Base-by-base conservation (phyloP, 2,329 filamentous ascomycete species). In the Coniochaeta pulveracea region DNA sequence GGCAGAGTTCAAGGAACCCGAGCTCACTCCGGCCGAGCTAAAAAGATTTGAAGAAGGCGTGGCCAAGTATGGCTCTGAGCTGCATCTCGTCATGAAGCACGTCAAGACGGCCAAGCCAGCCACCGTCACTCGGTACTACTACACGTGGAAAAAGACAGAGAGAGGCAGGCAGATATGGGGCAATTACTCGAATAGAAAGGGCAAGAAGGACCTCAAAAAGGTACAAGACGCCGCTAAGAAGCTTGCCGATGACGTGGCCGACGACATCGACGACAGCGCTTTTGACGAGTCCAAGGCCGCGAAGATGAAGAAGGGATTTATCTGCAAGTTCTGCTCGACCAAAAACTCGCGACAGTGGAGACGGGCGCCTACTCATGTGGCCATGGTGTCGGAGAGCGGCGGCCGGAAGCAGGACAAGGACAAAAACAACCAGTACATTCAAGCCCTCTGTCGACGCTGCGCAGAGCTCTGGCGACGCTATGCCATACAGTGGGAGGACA, bases 91-190 rank as follows among this genome's bases (percentile, higher is more conserved):
- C 38, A 85, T 79, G 43, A 78, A 82, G 44, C 83, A 94, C 53
- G 84, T 95, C 47, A 88, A 85, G 55, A 31, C 28, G 6, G 22
- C 22, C 28, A 31, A 31, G 28, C 77, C 86, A 40, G 77, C 80
- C 33, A 75, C 85, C 37, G 80, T 95, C 40, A 85, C 93, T 17
- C 82, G 91, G 4, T 93, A 83, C 51, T 98, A 96, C 57, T 98
- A 98, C 54, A 84, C 84, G 43, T 98, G 91, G 91, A 98, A 98
- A 61, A 96, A 96, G 58, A 85, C 85, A 0, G 71, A 80, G 2
- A 77, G 80, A 37, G 91, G 91, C 25, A 79, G 74, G 50, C 77
- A 91, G 46, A 77, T 98, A 15, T 95, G 91, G 88, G 85, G 85
- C 38, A 84, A 78, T 43, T 94, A 82, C 47, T 76, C 84, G 33